Evolutionary conservation across 441 rosid species (phyloP).

Genomic region (Erysimum pusillum): DNA sequence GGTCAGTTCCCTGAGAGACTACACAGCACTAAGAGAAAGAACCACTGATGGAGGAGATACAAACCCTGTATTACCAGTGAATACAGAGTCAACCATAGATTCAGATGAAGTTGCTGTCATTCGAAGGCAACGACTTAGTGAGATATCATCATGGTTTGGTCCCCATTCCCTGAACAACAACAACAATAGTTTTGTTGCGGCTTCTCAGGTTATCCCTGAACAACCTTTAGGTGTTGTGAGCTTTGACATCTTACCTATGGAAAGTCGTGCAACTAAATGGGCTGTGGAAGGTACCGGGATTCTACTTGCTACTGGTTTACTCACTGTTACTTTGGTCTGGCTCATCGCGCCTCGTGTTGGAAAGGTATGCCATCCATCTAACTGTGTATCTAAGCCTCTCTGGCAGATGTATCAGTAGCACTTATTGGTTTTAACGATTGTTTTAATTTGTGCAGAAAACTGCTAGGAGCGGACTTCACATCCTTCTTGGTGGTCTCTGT

Average conservation of each 20-base stretch:
- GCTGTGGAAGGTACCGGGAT: constrained; percentile 97
- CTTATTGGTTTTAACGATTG: background rate
- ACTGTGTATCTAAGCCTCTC: background rate
- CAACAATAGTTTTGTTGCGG: constrained; percentile 43
- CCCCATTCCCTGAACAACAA: constrained; percentile 56
- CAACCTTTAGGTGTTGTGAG: constrained; percentile 59
- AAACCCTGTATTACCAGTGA: constrained; percentile 55
- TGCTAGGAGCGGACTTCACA: constrained; percentile 92
- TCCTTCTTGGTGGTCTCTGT: constrained; percentile 90
- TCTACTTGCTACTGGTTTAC: constrained; percentile 87
- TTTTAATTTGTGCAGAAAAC: constrained; percentile 69
- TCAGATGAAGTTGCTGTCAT: constrained; percentile 93
- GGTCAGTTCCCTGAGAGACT: constrained; percentile 72
- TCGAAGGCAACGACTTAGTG: constrained; percentile 85
- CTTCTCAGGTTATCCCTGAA: constrained; percentile 70
- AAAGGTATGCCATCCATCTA: constrained; percentile 61
- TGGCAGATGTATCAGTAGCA: background rate
- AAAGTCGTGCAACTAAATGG: constrained; percentile 84
- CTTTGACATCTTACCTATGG: constrained; percentile 63
- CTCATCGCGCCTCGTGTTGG: constrained; percentile 98
- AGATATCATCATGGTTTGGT: constrained; percentile 86
- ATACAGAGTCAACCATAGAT: constrained; percentile 65
- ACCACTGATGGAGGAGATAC: constrained; percentile 74
- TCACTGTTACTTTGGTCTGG: constrained; percentile 92
- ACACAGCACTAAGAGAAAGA: constrained; percentile 79